These are phyloP conservation scores for Fusarium torulosum DNA, from an alignment of 2,329 filamentous ascomycete genomes.

Conservation along the genomic window DNA sequence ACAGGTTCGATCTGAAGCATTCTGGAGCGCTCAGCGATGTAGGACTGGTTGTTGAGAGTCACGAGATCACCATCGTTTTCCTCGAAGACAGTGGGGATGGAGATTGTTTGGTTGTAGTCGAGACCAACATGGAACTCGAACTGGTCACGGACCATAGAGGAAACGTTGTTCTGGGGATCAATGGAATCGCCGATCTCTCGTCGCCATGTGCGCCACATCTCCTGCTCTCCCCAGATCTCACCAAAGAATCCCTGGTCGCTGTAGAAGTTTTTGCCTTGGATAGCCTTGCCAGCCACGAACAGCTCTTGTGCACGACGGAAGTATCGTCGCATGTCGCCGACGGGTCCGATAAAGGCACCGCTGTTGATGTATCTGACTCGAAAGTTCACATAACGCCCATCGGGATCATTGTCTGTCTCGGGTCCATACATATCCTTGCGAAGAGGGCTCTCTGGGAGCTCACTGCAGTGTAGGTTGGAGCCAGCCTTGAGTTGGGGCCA, in stretches of 20 bases:
- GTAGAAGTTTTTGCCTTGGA: constrained; percentile 27
- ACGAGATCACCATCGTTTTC: constrained; percentile 42
- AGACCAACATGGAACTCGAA: constrained; percentile 44
- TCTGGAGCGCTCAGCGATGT: constrained; percentile 20
- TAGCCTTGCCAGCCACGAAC: constrained; percentile 34
- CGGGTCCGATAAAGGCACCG: constrained; percentile 48
- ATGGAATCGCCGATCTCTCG: constrained; percentile 20
- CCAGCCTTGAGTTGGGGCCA: constrained; percentile 32
- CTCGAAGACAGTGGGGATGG: constrained; percentile 40
- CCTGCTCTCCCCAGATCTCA: constrained; percentile 49
- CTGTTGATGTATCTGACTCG: constrained; percentile 49
- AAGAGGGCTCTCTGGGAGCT: constrained; percentile 31
- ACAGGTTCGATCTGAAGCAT: constrained; percentile 35
- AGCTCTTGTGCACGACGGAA: constrained; percentile 40
- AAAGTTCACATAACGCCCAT: constrained; percentile 18
- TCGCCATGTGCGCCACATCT: constrained; percentile 40
- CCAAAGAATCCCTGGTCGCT: constrained; percentile 50
- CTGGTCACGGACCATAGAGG: constrained; percentile 28
- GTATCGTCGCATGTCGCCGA: constrained; percentile 43
- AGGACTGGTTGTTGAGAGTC: constrained; percentile 31
- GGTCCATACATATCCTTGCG: constrained; percentile 43
- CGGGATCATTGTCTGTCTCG: constrained; percentile 34
- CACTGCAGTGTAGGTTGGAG: constrained; percentile 36
- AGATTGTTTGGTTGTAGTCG: constrained; percentile 42
- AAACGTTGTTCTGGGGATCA: constrained; percentile 7